Evolutionary conservation across 306 rosid species (phyloP), one percentile per base, ranked within the genome.

Genomic region (Dalbergia oliveri): DNA sequence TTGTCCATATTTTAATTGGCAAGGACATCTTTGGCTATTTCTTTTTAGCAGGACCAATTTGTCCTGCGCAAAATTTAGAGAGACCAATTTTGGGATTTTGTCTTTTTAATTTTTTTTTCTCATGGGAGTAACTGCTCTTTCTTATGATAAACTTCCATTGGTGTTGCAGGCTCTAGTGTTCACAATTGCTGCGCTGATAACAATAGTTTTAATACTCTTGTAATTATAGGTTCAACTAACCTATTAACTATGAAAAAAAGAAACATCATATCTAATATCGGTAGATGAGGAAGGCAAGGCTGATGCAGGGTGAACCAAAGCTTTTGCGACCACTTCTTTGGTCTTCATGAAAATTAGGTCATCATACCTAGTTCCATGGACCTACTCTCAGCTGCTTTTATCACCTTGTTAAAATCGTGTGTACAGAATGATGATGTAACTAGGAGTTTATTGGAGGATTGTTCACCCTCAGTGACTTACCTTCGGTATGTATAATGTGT

Each of bases 131-230:
- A 73, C 75, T 50, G 16, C 47, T 21, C 31, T 21, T 59, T 47
- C 10, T 47, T 47, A 51, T 82, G 14, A 85, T 72, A 1, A 64
- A 62, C 43, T 45, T 18, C 67, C 58, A 18, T 69, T 69, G 70
- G 34, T 75, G 35, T 59, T 88, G 89, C 97, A 92, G 97, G 95
- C 97, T 73, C 80, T 84, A 9, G 9, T 90, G 8, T 90, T 74
- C 82, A 88, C 97, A 70, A 45, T 81, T 79, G 89, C 89, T 11
- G 78, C 63, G 74, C 65, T 86, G 75, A 79, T 92, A 70, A 59
- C 85, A 3, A 7, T 64, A 13, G 18, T 18, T 53, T 84, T 85
- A 66, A 50, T 92, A 54, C 8, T 84, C 69, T 75, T 84, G 59
- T 66, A 73, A 56, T 60, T 66, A 35, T 68, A 72, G 57, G 64